Evolutionary conservation across 2,329 filamentous ascomycete genomes (phyloP).

Genomic region (Cladosporium cucumerinum): DNA sequence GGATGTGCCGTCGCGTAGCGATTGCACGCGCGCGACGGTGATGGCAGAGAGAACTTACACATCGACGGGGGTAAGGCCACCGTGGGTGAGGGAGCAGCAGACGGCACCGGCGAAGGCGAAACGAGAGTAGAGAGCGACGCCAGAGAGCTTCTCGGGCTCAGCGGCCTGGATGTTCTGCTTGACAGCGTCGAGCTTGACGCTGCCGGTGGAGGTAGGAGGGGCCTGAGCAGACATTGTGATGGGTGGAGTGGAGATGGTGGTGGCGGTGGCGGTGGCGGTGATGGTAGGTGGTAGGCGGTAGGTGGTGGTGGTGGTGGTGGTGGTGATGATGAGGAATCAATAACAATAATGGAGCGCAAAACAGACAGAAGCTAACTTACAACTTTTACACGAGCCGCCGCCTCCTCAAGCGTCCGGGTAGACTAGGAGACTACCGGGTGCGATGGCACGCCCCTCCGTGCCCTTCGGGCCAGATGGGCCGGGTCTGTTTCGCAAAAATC

Average conservation of each 20-base stretch:
- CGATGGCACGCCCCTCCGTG: no score
- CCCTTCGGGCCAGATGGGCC: no score
- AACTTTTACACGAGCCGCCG: neutral
- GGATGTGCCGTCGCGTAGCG: neutral
- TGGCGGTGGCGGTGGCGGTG: conserved; percentile 20
- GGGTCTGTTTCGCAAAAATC: no score
- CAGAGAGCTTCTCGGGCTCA: conserved; percentile 55
- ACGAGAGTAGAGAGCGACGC: conserved; percentile 79
- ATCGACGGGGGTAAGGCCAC: conserved; percentile 94
- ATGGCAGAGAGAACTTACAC: conserved; percentile 70
- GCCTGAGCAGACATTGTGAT: conserved; percentile 37
- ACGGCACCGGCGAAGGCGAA: conserved; percentile 96
- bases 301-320: conserved; percentile 26
- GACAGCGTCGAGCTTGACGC: conserved; percentile 51
- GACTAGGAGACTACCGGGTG: conserved; percentile 3
- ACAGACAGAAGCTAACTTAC: neutral
- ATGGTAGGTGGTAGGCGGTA: conserved; percentile 21
- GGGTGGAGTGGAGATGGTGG: conserved; percentile 13
- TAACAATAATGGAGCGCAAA: neutral
- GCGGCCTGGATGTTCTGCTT: conserved; percentile 47
- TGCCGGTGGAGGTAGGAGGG: conserved; percentile 49
- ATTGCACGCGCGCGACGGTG: neutral
- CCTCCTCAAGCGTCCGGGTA: neutral
- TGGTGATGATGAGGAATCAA: neutral
- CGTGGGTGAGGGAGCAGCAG: conserved; percentile 98